phyloP scores from a whole-genome alignment of 768 basidiomycete genomes.

The Boletus tylopilopsis region DNA sequence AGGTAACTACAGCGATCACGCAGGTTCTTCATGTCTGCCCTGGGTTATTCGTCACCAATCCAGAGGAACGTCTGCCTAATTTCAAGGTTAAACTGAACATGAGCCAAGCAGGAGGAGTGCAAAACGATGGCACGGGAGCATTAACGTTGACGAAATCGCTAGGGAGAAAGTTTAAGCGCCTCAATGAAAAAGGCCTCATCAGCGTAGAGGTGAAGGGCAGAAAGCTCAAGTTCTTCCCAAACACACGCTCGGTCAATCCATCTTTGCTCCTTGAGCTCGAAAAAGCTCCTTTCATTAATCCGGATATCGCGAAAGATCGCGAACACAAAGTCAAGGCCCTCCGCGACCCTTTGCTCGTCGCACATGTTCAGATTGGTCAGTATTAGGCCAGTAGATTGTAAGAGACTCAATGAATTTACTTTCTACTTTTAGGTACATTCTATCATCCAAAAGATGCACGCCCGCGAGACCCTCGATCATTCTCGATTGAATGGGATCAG shows the following conservation, averaged over 20 bases:
- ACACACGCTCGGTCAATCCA: conserved; percentile 1
- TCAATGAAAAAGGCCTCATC: conserved; percentile 37
- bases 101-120: conserved; percentile 45
- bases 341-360: conserved; percentile 49
- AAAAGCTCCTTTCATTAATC: conserved; percentile 55
- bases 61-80: conserved; percentile 41
- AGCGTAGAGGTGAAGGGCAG: conserved; percentile 38
- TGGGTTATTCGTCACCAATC: conserved; percentile 23
- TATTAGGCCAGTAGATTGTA: not conserved
- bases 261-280: conserved; percentile 36
- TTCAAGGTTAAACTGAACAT: conserved; percentile 56
- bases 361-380: conserved; percentile 63
- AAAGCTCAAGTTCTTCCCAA: conserved; percentile 34
- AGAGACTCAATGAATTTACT: not conserved
- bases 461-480: conserved; percentile 42
- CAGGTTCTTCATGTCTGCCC: conserved; percentile 47
- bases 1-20: conserved; percentile 55
- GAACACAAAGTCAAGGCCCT: conserved; percentile 41
- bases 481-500: conserved; percentile 69
- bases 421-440: conserved; percentile 21
- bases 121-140: conserved; percentile 52
- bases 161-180: conserved; percentile 45
- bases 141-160: conserved; percentile 29
- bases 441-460: conserved; percentile 24
- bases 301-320: conserved; percentile 50